phyloP scores from a whole-genome alignment of 208 protist species.

The Leishmania amazonensis region DNA sequence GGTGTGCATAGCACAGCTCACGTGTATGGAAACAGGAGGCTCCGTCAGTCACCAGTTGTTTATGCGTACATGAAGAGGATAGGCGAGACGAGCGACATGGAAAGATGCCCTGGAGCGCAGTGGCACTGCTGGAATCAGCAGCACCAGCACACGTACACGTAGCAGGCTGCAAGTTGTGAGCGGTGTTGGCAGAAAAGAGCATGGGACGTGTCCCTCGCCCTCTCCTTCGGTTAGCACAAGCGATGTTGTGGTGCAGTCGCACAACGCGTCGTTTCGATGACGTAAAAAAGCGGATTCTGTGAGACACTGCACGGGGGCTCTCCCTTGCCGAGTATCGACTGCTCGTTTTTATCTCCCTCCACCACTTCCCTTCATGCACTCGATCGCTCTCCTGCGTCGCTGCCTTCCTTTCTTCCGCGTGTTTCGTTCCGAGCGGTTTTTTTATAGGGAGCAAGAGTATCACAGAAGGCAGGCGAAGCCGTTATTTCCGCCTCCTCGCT shows the following conservation, averaged over 20 bases:
- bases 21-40: no score
- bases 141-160: neutral
- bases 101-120: neutral
- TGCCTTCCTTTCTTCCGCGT: neutral
- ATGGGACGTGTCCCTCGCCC: neutral
- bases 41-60: neutral
- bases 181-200: neutral
- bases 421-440: neutral
- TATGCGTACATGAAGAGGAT: neutral
- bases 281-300: neutral
- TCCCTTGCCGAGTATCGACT: neutral
- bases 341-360: neutral
- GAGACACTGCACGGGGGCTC: no score
- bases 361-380: neutral
- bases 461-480: neutral
- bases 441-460: no score
- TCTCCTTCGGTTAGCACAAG: neutral
- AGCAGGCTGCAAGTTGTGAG: neutral
- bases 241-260: neutral
- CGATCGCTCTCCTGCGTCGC: neutral
- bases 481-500: neutral
- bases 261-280: neutral
- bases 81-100: neutral
- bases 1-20: neutral
- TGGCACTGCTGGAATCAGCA: neutral